phyloP scores from a whole-genome alignment of 1,284 basidiomycete species.

The Ceratobasidium sp. region DNA sequence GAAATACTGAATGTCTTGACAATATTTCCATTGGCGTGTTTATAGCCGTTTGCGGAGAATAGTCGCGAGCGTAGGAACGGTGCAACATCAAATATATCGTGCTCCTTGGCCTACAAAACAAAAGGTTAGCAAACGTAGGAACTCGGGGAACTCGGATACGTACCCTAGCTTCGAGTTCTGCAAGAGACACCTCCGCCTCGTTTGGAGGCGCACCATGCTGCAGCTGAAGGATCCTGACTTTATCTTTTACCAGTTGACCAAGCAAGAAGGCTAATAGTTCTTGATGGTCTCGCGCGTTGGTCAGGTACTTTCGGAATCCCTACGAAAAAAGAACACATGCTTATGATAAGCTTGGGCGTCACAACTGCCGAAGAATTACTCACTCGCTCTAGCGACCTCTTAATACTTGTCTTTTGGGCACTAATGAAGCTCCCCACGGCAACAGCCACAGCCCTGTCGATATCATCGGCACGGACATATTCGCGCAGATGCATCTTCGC shows the following conservation, averaged over 20 bases:
- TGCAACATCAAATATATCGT: conserved; percentile 92
- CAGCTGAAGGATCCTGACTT: conserved; percentile 85
- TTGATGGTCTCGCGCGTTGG: conserved; percentile 94
- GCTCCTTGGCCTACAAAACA: conserved; percentile 82
- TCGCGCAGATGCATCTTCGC: conserved; percentile 99
- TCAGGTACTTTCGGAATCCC: conserved; percentile 98
- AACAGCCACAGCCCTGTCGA: conserved; percentile 97
- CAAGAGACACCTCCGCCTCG: conserved; percentile 77
- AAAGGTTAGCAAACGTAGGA: conserved; percentile 42
- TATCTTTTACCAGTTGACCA: conserved; percentile 95
- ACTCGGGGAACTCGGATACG: conserved; percentile 54
- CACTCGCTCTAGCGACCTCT: conserved; percentile 96
- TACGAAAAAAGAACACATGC: conserved; percentile 55
- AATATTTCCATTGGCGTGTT: conserved; percentile 71
- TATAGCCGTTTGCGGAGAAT: conserved; percentile 94
- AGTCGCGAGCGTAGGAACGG: conserved; percentile 89
- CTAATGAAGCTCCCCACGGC: conserved; percentile 95
- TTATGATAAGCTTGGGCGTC: conserved; percentile 14
- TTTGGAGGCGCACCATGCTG: conserved; percentile 83
- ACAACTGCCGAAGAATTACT: conserved; percentile 55
- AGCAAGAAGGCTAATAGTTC: conserved; percentile 95
- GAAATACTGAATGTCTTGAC: conserved; percentile 72
- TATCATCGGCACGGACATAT: conserved; percentile 95
- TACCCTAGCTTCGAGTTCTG: conserved; percentile 87
- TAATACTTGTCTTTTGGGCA: conserved; percentile 98